Percentiles rank a stretch among this genome's conserved stretches.
Conservation (phyloP, 768 basidiomycete genomes). For the Mycena rosella region DNA sequence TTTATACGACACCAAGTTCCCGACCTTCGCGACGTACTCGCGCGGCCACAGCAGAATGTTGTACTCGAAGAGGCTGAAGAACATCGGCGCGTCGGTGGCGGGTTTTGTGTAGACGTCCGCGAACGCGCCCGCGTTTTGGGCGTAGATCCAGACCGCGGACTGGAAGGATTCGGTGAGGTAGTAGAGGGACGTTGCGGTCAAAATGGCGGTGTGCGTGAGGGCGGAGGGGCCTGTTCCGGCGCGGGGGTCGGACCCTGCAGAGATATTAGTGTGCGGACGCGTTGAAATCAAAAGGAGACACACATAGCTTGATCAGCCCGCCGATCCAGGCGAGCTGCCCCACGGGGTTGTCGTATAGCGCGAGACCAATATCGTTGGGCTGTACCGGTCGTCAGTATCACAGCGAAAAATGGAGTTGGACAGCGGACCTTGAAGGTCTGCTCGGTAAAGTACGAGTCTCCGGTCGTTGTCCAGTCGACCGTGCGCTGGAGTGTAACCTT, state of each 20-base stretch:
- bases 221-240: constrained; percentile 24
- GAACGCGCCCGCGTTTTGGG: constrained; percentile 18
- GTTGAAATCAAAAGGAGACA: neutral
- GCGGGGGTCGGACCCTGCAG: constrained; percentile 31
- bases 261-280: neutral
- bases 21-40: constrained; percentile 22
- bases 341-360: constrained; percentile 41
- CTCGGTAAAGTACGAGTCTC: constrained; percentile 14
- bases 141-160: constrained; percentile 39
- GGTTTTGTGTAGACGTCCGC: constrained; percentile 1
- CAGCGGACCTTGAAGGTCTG: constrained; percentile 12
- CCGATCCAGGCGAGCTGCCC: too few relatives aligned
- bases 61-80: constrained; percentile 29
- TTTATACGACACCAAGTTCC: constrained; percentile 28
- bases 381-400: constrained; percentile 5
- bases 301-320: constrained; percentile 34
- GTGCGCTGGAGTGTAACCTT: constrained; percentile 17
- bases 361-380: constrained; percentile 43
- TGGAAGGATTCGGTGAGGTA: constrained; percentile 40
- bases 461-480: constrained; percentile 12
- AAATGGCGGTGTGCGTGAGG: constrained; percentile 28
- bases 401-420: neutral
- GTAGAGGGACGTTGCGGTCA: constrained; percentile 42
- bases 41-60: constrained; percentile 18
- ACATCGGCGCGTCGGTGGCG: constrained; percentile 28